Conservation (phyloP, 441 rosid genomes). For the Gossypium lobatum region DNA sequence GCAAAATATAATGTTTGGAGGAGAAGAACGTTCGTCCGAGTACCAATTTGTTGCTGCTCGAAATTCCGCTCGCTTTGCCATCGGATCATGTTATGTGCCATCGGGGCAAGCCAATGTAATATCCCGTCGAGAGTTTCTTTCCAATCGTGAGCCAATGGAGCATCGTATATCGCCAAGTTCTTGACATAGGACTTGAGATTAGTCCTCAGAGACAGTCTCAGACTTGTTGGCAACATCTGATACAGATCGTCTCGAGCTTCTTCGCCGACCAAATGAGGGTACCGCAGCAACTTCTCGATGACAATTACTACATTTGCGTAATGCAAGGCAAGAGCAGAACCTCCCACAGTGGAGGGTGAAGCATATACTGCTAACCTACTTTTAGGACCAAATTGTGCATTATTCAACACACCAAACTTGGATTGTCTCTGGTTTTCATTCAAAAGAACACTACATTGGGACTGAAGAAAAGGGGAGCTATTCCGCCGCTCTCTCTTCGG, state of each 20-base stretch:
- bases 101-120: constrained; percentile 76
- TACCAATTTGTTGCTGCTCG: constrained; percentile 82
- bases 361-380: constrained; percentile 48
- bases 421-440: constrained; percentile 30
- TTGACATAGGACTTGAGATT: constrained; percentile 70
- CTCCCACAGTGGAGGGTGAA: constrained; percentile 67
- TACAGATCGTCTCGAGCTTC: constrained; percentile 93
- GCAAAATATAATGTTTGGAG: constrained; percentile 87
- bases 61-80: constrained; percentile 97
- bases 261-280: constrained; percentile 95
- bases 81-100: constrained; percentile 89
- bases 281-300: constrained; percentile 80
- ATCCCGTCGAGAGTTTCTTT: constrained; percentile 73
- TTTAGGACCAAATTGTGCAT: constrained; percentile 39
- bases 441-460: constrained; percentile 22
- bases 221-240: constrained; percentile 85
- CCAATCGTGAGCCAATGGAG: constrained; percentile 93
- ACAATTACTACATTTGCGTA: constrained; percentile 85
- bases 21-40: constrained; percentile 73
- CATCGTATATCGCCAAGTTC: constrained; percentile 82
- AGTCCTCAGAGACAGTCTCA: constrained; percentile 53
- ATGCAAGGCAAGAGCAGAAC: constrained; percentile 82
- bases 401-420: constrained; percentile 17
- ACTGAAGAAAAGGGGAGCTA: constrained; percentile 23
- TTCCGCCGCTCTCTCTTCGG: constrained; percentile 25